Conservation (phyloP, 129 eudicot genomes). For the Ambrosia artemisiifolia region DNA sequence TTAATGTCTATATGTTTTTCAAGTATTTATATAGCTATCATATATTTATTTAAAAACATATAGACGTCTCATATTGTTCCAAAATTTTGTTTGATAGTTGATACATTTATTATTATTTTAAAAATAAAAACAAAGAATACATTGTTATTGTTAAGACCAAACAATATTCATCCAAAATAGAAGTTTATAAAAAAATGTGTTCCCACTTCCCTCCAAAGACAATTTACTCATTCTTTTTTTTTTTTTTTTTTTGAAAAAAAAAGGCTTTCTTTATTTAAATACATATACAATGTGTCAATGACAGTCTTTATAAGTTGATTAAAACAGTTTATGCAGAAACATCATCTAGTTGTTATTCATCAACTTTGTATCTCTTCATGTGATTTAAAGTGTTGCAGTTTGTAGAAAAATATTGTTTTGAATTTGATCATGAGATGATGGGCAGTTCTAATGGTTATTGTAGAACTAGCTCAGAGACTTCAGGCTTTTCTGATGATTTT, state of each 20-base stretch:
- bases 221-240: not conserved
- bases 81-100: no score
- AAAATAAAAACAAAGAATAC: no score
- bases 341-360: not conserved
- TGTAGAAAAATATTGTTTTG: not conserved
- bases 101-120: no score
- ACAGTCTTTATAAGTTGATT: not conserved
- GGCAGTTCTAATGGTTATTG: slow-evolving; percentile 50
- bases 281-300: not conserved
- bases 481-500: slow-evolving; percentile 62
- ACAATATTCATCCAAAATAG: not conserved
- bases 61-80: no score
- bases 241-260: not conserved
- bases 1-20: no score
- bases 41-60: no score
- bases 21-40: no score
- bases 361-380: not conserved
- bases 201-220: not conserved
- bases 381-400: not conserved
- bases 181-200: not conserved
- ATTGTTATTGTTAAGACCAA: no score
- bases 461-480: slow-evolving; percentile 68
- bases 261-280: not conserved
- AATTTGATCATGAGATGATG: no score
- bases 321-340: no score